Conservation (phyloP, 2,329 filamentous ascomycete species). For the Aspergillus awamori region DNA sequence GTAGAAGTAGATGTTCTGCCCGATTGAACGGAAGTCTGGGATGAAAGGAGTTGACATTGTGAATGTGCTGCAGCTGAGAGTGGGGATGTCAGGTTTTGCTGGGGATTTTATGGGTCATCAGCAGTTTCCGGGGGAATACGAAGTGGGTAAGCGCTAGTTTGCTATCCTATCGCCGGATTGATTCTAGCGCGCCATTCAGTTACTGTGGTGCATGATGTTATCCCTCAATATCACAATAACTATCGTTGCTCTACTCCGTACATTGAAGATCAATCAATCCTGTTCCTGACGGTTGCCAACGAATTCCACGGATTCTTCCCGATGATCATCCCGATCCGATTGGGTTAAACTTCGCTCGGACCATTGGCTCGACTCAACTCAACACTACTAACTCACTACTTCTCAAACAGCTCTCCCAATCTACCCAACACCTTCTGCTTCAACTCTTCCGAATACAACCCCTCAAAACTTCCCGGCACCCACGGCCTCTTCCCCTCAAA, state of each 20-base stretch:
- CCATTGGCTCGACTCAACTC: no score
- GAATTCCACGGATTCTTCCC: no score
- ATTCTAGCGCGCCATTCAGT: no score
- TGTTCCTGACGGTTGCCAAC: no score
- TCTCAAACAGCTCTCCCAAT: neutral
- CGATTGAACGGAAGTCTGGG: neutral
- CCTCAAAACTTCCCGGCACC: neutral
- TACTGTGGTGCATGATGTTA: no score
- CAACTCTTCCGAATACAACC: neutral
- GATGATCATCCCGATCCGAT: no score
- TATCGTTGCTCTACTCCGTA: no score
- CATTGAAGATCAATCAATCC: no score
- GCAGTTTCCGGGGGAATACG: neutral
- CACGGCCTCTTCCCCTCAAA: neutral
- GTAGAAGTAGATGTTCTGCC: slow-evolving; percentile 5
- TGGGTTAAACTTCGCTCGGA: no score
- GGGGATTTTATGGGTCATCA: no score
- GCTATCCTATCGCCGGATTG: neutral
- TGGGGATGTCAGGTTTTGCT: no score
- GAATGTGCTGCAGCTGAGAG: neutral
- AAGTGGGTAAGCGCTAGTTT: neutral
- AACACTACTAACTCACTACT: neutral
- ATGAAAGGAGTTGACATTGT: neutral
- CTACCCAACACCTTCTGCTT: neutral
- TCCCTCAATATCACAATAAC: no score